Conservation (phyloP, 805 yeast genomes). For the Naumovozyma dairenensis region DNA sequence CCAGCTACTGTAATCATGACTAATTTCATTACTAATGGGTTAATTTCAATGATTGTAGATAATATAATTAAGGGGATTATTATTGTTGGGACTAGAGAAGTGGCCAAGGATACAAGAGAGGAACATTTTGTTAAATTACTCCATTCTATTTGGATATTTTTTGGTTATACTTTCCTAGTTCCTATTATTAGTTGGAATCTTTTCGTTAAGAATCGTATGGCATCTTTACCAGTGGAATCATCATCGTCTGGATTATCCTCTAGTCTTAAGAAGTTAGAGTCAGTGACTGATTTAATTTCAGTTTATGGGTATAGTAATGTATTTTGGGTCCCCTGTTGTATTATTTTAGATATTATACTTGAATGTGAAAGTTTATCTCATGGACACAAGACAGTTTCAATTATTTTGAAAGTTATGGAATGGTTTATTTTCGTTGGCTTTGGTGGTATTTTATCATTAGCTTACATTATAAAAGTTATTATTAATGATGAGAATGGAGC, state of each 20-base stretch:
- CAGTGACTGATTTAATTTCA: slow-evolving; percentile 54
- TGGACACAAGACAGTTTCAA: too few relatives aligned
- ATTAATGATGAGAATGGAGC: too few relatives aligned
- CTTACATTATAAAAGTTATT: too few relatives aligned
- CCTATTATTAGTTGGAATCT: slow-evolving; percentile 48
- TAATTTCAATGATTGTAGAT: slow-evolving; percentile 31
- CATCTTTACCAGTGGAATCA: neutral
- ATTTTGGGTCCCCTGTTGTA: slow-evolving; percentile 77
- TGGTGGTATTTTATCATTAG: too few relatives aligned
- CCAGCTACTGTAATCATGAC: slow-evolving; percentile 70
- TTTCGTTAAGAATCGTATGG: slow-evolving; percentile 34
- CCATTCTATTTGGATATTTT: slow-evolving; percentile 59
- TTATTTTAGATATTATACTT: slow-evolving; percentile 22
- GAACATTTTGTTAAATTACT: slow-evolving; percentile 55
- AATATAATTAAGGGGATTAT: slow-evolving; percentile 51
- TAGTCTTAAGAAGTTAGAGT: slow-evolving; percentile 4
- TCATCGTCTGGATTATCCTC: slow-evolving; percentile 33
- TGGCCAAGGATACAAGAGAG: slow-evolving; percentile 38
- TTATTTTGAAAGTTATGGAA: too few relatives aligned
- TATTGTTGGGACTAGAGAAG: slow-evolving; percentile 29
- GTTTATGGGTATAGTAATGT: slow-evolving; percentile 79
- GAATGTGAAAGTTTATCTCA: too few relatives aligned
- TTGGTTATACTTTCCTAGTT: slow-evolving; percentile 61
- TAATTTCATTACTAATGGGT: slow-evolving; percentile 50
- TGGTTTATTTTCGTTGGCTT: too few relatives aligned